Conservation (phyloP, 768 basidiomycete genomes). For the Trametes maxima region DNA sequence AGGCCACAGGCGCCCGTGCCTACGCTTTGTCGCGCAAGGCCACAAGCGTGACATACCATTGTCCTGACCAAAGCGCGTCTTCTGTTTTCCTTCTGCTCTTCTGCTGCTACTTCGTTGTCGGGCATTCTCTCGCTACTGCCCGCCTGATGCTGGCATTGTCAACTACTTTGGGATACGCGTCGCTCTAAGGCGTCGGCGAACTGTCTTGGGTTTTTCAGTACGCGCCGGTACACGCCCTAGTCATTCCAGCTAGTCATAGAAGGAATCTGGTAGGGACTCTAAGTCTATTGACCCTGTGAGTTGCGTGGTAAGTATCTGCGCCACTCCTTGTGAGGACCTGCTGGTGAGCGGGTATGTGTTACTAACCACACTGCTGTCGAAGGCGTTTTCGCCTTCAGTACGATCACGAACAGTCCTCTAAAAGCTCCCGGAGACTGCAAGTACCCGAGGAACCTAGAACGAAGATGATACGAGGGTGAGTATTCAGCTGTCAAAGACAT, state of each 20-base stretch:
- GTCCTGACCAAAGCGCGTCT: conserved; percentile 5
- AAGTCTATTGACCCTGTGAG: background rate
- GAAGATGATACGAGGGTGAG: too few relatives aligned
- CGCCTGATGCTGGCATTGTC: background rate
- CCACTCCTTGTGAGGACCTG: too few relatives aligned
- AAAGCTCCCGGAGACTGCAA: too few relatives aligned
- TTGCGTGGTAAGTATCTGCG: background rate
- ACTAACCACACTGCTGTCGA: too few relatives aligned
- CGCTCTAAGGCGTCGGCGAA: background rate
- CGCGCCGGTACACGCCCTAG: too few relatives aligned
- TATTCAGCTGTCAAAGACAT: too few relatives aligned
- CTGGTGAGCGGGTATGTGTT: too few relatives aligned
- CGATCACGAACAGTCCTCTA: too few relatives aligned
- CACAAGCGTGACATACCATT: conserved; percentile 10
- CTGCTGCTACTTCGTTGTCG: background rate
- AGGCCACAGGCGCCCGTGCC: conserved; percentile 1
- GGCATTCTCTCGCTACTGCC: background rate
- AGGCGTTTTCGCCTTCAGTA: too few relatives aligned
- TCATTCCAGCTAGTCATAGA: too few relatives aligned
- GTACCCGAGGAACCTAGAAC: too few relatives aligned
- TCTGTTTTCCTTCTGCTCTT: background rate
- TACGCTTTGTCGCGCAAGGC: conserved; percentile 3
- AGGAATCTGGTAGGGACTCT: too few relatives aligned
- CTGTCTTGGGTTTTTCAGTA: background rate
- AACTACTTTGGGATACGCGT: background rate